Conservation (phyloP, 2,329 filamentous ascomycete genomes). For the Cladorrhinum sp. region DNA sequence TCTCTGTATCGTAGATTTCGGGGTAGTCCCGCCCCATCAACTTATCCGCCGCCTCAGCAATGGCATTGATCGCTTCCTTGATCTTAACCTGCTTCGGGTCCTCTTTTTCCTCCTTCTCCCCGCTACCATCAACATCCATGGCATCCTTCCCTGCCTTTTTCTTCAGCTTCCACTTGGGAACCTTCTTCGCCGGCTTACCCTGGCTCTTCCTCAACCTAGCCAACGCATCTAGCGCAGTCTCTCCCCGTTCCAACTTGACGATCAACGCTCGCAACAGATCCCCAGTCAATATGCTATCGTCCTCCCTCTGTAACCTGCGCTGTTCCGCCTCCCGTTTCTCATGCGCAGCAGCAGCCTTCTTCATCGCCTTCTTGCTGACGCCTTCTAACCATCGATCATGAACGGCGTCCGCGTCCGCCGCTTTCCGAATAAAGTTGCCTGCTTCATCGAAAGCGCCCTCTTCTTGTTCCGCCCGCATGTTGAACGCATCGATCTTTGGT, state of each 20-base stretch:
- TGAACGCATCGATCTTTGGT: conserved; percentile 93
- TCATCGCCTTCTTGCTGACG: conserved; percentile 90
- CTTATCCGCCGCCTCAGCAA: conserved; percentile 88
- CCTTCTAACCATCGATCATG: conserved; percentile 94
- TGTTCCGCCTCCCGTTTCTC: conserved; percentile 79
- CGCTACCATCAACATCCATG: conserved; percentile 59
- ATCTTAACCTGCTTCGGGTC: conserved; percentile 68
- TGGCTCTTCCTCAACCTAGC: conserved; percentile 72
- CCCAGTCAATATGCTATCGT: conserved; percentile 83
- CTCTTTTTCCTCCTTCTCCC: conserved; percentile 53
- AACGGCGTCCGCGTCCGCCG: conserved; percentile 79
- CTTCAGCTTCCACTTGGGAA: conserved; percentile 68
- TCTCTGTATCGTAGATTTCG: conserved; percentile 88
- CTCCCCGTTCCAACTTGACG: conserved; percentile 67
- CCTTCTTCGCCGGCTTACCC: conserved; percentile 50
- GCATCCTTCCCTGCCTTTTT: conserved; percentile 56
- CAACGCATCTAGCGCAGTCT: conserved; percentile 85
- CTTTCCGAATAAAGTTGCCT: conserved; percentile 89
- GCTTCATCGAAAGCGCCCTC: conserved; percentile 88
- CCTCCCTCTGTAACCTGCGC: conserved; percentile 65
- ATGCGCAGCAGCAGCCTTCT: conserved; percentile 78
- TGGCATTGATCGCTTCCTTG: conserved; percentile 70
- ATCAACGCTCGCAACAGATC: conserved; percentile 77
- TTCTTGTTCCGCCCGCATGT: conserved; percentile 84
- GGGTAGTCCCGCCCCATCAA: conserved; percentile 77